Base-by-base conservation (phyloP, 1,284 basidiomycete species). In the Marasmius oreades region DNA sequence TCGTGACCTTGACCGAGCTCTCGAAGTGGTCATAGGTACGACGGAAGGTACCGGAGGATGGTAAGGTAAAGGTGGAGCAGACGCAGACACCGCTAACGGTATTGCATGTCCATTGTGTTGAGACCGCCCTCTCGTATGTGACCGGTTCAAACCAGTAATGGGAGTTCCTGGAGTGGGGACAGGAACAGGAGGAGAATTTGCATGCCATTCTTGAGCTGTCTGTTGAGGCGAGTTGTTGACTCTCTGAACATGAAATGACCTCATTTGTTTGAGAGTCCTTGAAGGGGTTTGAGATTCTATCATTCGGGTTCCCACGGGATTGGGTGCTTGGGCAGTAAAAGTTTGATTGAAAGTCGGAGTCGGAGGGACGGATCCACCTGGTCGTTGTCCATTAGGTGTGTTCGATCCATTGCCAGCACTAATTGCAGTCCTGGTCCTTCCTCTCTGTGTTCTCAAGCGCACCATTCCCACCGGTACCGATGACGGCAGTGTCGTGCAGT, bases 111-210 rank as follows among this genome's bases (percentile, higher is more conserved):
- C 47, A 31, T 26, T 26, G 26, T 16, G n/a, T 26, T 26, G 31
- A 10, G n/a, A 31, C 20, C 26, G 26, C 16, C 24, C 8, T 18
- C 26, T 5, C 26, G 31, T 18, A 31, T 50, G 23, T 50, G 47
- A 31, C 11, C 31, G 47, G 11, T 16, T 55, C 64, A 63, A 18
- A 69, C 67, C 26, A 20, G 36, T 31, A 10, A 31, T 7, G 39
- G 39, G n/a, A 42, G 39, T 42, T 7, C 6, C 39, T 5, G 39
- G 16, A 18, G 16, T 20, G 3, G 39, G 16, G 7, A 20, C 39
- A 42, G 39, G 39, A 16, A 42, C 39, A 18, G 39, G 39, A 42
- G 8, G 39, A 18, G 39, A 42, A 20, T 20, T 42, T 16, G 16
- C 16, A 42, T 42, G 39, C 39, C 39, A n/a, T 14, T 42, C 39